phyloP scores from a whole-genome alignment of 2,329 filamentous ascomycete genomes.

The Lecanosticta acicola region DNA sequence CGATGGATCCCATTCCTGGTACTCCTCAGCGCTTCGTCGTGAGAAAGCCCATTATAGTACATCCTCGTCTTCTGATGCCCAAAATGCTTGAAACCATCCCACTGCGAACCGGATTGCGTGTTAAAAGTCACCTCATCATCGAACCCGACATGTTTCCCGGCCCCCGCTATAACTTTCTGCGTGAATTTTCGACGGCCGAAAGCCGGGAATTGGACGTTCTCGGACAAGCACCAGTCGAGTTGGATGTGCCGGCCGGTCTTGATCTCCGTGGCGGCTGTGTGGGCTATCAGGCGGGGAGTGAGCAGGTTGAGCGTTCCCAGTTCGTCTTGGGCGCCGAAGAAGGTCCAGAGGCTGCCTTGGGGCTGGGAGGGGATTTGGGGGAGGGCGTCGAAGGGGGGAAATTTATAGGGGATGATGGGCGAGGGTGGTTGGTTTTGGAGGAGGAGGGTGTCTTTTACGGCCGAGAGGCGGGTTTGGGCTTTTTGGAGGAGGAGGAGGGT shows the following conservation, averaged over 20 bases:
- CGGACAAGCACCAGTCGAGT: slow-evolving; percentile 42
- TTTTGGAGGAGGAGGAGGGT: too few species aligned
- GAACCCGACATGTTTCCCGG: slow-evolving; percentile 27
- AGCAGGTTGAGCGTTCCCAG: slow-evolving; percentile 51
- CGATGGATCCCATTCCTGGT: slow-evolving; percentile 33
- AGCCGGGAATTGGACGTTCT: slow-evolving; percentile 31
- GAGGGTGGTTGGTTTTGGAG: slow-evolving; percentile 11
- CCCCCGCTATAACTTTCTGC: slow-evolving; percentile 25
- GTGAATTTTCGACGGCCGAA: slow-evolving; percentile 25
- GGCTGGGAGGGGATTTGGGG: slow-evolving; percentile 22
- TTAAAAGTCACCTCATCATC: slow-evolving; percentile 53
- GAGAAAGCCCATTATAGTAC: slow-evolving; percentile 26
- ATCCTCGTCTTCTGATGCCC: slow-evolving; percentile 35
- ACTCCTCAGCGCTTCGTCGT: slow-evolving; percentile 14
- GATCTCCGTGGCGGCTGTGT: slow-evolving; percentile 41
- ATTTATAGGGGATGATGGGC: too few species aligned
- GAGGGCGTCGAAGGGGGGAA: slow-evolving; percentile 24
- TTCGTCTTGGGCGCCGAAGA: slow-evolving; percentile 39
- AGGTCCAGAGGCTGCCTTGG: slow-evolving; percentile 17
- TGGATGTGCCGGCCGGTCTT: slow-evolving; percentile 49
- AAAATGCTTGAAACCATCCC: slow-evolving; percentile 47
- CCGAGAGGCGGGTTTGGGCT: slow-evolving; percentile 22
- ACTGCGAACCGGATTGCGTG: slow-evolving; percentile 52
- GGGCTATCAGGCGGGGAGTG: slow-evolving; percentile 42
- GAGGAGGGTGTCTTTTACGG: slow-evolving; percentile 18